Evolutionary conservation across 805 yeast genomes (phyloP).

Genomic region (Priceomyces medius): DNA sequence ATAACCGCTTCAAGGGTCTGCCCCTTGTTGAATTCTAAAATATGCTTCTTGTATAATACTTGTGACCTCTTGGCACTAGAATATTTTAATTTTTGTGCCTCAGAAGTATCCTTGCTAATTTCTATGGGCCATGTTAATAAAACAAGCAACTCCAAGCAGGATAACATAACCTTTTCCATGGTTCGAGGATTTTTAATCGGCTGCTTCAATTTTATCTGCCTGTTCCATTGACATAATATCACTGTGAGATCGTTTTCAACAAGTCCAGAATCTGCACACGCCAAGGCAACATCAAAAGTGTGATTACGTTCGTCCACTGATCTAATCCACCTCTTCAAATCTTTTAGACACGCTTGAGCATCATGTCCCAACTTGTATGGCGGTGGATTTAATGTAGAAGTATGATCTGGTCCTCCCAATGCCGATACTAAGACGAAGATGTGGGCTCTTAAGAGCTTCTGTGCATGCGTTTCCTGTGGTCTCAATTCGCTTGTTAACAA

Average conservation of each 20-base stretch:
- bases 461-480: conserved; percentile 35
- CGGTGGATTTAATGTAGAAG: conserved; percentile 42
- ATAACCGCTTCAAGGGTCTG: conserved; percentile 66
- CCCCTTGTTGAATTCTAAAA: conserved; percentile 60
- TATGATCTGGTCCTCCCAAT: conserved; percentile 82
- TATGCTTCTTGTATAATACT: conserved; percentile 63
- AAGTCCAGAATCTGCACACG: conserved; percentile 77
- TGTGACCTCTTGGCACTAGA: conserved; percentile 67
- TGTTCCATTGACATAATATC: conserved; percentile 74
- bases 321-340: conserved; percentile 83
- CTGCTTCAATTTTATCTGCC: conserved; percentile 29
- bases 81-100: conserved; percentile 56
- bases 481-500: conserved; percentile 22
- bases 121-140: conserved; percentile 84
- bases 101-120: conserved; percentile 55
- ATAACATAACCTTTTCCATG: conserved; percentile 63
- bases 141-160: conserved; percentile 77
- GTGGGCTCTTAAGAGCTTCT: conserved; percentile 59
- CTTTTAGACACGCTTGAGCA: conserved; percentile 81
- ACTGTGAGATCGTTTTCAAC: conserved; percentile 71
- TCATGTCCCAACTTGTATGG: conserved; percentile 85
- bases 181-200: conserved; percentile 27
- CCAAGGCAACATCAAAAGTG: conserved; percentile 80
- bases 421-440: conserved; percentile 83
- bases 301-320: conserved; percentile 73